Base-by-base conservation (phyloP, 371 early-diverging fungal species). In the Mortierella sp. region DNA sequence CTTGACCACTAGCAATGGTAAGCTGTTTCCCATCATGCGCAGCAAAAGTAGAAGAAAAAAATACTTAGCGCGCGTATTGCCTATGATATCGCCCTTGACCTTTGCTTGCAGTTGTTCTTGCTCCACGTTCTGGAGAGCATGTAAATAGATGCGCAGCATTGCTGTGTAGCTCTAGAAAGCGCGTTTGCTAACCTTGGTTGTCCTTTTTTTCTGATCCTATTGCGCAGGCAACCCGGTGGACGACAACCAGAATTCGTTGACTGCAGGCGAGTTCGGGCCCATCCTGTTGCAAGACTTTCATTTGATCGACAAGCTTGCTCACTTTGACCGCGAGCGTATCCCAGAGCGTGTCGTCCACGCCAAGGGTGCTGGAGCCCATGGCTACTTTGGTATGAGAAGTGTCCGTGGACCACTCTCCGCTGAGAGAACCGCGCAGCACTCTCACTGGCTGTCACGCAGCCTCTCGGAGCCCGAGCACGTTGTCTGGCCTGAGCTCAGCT, bases 331-430 rank as follows among this genome's bases (percentile, higher is more conserved):
- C 64, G 94, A 94, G 81, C 89, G 94, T 65, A 89, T 91, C 60
- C 94, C 94, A 28, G 93, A 94, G 70, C 90, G 94, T 70, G 94
- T 94, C 60, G 93, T 94, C 60, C 93, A 94, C 68, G 94, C 94
- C 83, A 92, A 91, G 73, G 94, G 94, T 43, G 91, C 91, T 65
- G 94, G 93, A 63, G 93, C 94, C 57, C 93, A 92, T 74, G 95
- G 95, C 57, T 84, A 88, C 81, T 93, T 94, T 83, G 90, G 89
- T 88, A 82, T 5, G 37, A 37, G 9, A 9, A 37, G 37, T 37
- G 37, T 3, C 37, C 3, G 37, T 9, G 37, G 37, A 9, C n/a
- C n/a, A n/a, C n/a, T n/a, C n/a, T n/a, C n/a, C n/a, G 9, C 37
- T 9, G 37, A 3, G 37, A 9, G 37, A 37, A 37, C 9, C 37